Percentiles rank a stretch among this genome's conserved stretches.
Conservation (phyloP, 1,139 yeast genomes). For the Geotrichum bryndzae region DNA sequence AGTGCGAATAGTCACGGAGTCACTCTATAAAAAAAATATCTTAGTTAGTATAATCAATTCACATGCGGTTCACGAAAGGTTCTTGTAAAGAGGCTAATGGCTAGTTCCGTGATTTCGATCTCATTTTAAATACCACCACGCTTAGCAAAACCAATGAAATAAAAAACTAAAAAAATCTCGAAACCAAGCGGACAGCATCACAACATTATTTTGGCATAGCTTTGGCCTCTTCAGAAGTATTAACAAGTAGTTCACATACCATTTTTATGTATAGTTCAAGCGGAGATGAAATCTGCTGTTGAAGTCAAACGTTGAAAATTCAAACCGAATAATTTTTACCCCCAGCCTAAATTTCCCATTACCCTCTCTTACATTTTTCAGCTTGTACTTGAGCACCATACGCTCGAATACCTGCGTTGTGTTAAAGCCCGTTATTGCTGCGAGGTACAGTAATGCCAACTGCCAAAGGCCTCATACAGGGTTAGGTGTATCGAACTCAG, state of each 20-base stretch:
- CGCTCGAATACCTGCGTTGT: neutral
- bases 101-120: neutral
- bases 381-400: neutral
- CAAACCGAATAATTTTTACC: neutral
- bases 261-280: neutral
- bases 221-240: neutral
- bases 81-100: neutral
- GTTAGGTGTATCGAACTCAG: neutral
- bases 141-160: neutral
- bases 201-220: neutral
- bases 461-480: neutral
- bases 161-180: neutral
- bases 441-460: neutral
- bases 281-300: neutral
- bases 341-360: neutral
- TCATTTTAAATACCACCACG: neutral
- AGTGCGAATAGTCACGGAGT: constrained; percentile 99
- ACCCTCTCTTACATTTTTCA: neutral
- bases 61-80: neutral
- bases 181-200: neutral
- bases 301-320: neutral
- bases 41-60: neutral
- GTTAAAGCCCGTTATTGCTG: neutral
- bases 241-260: neutral
- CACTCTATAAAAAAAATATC: constrained; percentile 50